Conservation (phyloP, 352 stramenopile species). For the Aphanomyces cochlioides region DNA sequence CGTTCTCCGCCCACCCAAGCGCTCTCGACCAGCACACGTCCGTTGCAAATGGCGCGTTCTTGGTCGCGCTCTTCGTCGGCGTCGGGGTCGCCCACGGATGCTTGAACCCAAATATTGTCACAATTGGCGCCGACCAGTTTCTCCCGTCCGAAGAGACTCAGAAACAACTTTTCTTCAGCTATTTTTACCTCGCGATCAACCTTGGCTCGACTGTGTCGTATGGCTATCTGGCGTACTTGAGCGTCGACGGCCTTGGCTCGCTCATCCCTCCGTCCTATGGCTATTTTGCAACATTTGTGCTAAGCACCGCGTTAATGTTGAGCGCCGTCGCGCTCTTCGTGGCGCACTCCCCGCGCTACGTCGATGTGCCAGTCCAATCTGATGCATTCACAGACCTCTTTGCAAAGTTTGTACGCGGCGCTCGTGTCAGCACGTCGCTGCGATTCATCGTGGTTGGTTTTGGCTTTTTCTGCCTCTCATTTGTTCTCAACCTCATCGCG, state of each 20-base stretch:
- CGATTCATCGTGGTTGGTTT: constrained; percentile 43
- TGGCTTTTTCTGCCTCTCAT: constrained; percentile 44
- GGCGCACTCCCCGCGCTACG: constrained; percentile 20
- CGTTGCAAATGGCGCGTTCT: constrained; percentile 59
- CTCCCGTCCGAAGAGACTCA: constrained; percentile 52
- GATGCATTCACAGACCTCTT: constrained; percentile 68
- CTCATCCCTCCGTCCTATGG: constrained; percentile 68
- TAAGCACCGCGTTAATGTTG: constrained; percentile 68
- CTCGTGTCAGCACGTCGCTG: constrained; percentile 35
- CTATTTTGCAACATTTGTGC: constrained; percentile 85
- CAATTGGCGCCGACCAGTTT: constrained; percentile 34
- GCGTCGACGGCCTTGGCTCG: constrained; percentile 69
- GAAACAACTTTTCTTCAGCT: constrained; percentile 41
- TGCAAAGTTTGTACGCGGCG: constrained; percentile 35
- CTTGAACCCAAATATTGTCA: constrained; percentile 38
- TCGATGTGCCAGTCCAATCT: constrained; percentile 67
- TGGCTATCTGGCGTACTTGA: constrained; percentile 84
- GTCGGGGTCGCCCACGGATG: constrained; percentile 48
- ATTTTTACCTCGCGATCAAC: constrained; percentile 33
- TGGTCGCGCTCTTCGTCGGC: constrained; percentile 64
- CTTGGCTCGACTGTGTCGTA: constrained; percentile 87
- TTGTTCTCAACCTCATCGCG: constrained; percentile 69
- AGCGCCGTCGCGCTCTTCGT: constrained; percentile 63
- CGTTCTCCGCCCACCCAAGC: constrained; percentile 54
- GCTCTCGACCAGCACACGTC: constrained; percentile 47